A percentile compares a stretch with the other conserved stretches of the same genome.
Conservation (phyloP, 495 filamentous ascomycete genomes). For the Aspergillus diversus region DNA sequence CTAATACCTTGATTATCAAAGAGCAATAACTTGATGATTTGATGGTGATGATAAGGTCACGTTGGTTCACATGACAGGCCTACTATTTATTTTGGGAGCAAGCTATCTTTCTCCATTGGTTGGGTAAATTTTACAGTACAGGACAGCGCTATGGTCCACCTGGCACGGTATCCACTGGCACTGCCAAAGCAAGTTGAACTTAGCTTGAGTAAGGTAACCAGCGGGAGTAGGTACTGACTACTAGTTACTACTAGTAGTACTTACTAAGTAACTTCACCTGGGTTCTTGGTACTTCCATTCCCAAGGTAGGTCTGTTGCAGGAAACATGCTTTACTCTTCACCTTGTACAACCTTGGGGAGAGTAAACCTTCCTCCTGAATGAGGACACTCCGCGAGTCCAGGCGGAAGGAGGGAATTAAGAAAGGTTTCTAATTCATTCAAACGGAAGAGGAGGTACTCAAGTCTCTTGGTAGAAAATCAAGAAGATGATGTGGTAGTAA, state of each 20-base stretch:
- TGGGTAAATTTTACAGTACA: background rate
- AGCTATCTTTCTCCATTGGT: slow-evolving; percentile 2
- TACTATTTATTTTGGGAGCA: background rate
- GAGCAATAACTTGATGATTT: too few relatives aligned
- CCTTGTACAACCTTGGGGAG: background rate
- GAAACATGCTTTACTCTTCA: background rate
- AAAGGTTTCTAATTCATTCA: background rate
- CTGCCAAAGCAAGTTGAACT: too few relatives aligned
- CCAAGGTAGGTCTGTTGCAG: background rate
- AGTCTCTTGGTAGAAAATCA: too few relatives aligned
- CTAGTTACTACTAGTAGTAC: too few relatives aligned
- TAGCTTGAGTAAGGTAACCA: too few relatives aligned
- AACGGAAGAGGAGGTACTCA: background rate
- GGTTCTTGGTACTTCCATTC: too few relatives aligned
- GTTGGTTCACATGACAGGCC: background rate
- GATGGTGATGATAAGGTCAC: background rate
- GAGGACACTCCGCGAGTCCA: background rate
- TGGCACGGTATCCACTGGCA: background rate
- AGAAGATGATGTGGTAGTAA: too few relatives aligned
- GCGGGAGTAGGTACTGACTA: too few relatives aligned
- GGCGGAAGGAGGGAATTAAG: background rate
- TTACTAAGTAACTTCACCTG: too few relatives aligned
- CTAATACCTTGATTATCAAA: too few relatives aligned
- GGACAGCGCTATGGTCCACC: background rate
- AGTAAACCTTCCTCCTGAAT: background rate